Conservation (phyloP, 805 yeast species). For the Candida vaughaniae region DNA sequence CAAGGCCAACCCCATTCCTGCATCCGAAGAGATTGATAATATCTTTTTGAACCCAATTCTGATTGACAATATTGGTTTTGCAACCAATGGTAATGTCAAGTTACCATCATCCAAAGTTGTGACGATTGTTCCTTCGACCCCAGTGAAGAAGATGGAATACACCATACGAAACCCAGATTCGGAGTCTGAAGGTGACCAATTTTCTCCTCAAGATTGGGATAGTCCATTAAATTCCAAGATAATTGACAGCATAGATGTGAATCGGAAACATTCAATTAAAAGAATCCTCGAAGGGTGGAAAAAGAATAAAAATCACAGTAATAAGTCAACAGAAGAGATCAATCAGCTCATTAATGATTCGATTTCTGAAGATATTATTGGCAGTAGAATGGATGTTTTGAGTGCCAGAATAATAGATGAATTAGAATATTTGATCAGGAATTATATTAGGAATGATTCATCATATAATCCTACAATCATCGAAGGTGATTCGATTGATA, state of each 20-base stretch:
- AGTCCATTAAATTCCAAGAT: slow-evolving; percentile 9
- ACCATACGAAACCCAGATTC: slow-evolving; percentile 14
- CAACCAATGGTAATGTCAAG: slow-evolving; percentile 49
- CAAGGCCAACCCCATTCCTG: not conserved
- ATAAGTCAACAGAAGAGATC: slow-evolving; percentile 15
- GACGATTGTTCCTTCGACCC: slow-evolving; percentile 62
- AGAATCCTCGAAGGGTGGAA: slow-evolving; percentile 44
- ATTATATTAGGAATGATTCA: slow-evolving; percentile 32
- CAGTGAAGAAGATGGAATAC: slow-evolving; percentile 59
- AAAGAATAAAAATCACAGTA: slow-evolving; percentile 23
- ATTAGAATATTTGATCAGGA: slow-evolving; percentile 52
- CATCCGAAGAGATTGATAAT: slow-evolving; percentile 4
- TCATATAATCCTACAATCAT: slow-evolving; percentile 16
- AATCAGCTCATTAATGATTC: slow-evolving; percentile 18
- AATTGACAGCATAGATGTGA: slow-evolving; percentile 15
- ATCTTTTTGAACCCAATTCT: slow-evolving; percentile 11
- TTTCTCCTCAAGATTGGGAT: slow-evolving; percentile 3
- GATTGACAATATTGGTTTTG: slow-evolving; percentile 37
- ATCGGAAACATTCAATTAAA: slow-evolving; percentile 35
- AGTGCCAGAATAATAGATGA: slow-evolving; percentile 74
- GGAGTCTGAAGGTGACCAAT: not conserved
- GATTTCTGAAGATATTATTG: slow-evolving; percentile 18
- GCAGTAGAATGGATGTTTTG: slow-evolving; percentile 54
- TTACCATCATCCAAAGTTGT: slow-evolving; percentile 49
- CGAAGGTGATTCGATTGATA: slow-evolving; percentile 19